Evolutionary conservation across 768 basidiomycete genomes (phyloP), one percentile per base, ranked within the genome.

Genomic region (Mycena floridula): DNA sequence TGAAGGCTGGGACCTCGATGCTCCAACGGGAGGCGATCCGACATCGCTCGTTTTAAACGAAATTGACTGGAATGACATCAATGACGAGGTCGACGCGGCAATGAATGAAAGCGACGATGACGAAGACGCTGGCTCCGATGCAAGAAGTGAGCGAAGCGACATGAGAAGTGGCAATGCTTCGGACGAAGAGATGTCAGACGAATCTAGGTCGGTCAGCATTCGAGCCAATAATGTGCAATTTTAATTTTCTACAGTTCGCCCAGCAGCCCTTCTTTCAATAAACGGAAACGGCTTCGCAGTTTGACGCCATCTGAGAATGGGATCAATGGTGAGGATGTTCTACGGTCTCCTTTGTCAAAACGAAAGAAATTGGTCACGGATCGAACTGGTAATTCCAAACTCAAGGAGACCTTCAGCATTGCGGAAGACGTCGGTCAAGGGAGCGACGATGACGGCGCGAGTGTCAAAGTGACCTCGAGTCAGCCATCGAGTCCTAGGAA

Each of bases 61-160:
- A 37, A 81, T 89, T 45, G 74, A 90, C 59, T 91, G 89, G 85
- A 78, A 81, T 52, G 83, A 82, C 53, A 83, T 89, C 53, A 87
- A 89, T 57, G 79, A 85, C 47, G 93, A 94, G 57, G 83, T 93
- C 26, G 89, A 91, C 49, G 90, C 83, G 35, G 84, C 87, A 28
- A 80, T 93, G 78, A 83, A 81, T 50, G 85, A 88, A 68, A 82
- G 81, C 50, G 81, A 85, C 48, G 82, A 84, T 43, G 78, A 79
- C 24, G 75, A 76, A 8, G 70, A 68, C 26, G 63, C 53, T 13
- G 65, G 62, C 8, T 64, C 67, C 24, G 68, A 68, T 44, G 47
- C 52, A 41, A 63, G 55, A 57, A 68, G 59, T 49, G 65, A 56
- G 50, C 59, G 37, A 47, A 75, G 69, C 58, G 69, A 64, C 45